Evolutionary conservation across 78 protist genomes (phyloP).

Genomic region (Dictyostelium brefeldianum): DNA sequence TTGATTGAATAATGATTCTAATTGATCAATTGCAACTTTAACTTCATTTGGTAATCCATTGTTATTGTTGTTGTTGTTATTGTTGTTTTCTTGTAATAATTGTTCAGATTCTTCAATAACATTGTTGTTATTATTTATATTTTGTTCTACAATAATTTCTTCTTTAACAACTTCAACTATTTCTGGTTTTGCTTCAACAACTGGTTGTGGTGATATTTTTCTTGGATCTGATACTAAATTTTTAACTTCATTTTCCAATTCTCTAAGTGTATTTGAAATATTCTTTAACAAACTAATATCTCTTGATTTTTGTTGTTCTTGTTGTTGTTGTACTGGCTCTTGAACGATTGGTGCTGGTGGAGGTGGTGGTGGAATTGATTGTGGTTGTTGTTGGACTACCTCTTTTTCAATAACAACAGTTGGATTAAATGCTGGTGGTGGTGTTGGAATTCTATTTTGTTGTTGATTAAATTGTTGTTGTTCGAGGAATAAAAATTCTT

Average conservation of each 20-base stretch:
- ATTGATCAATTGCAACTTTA: conserved; percentile 59
- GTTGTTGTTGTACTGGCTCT: neutral
- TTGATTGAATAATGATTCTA: conserved; percentile 33
- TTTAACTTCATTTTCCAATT: conserved; percentile 62
- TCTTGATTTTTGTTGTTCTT: neutral
- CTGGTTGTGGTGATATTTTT: neutral
- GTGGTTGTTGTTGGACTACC: neutral
- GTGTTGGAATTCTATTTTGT: neutral
- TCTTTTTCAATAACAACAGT: neutral
- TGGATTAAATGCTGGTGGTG: neutral
- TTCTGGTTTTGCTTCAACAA: conserved; percentile 5
- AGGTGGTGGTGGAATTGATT: neutral
- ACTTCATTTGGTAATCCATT: conserved; percentile 11
- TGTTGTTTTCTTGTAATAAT: neutral
- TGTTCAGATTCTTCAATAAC: neutral
- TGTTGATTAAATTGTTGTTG: neutral
- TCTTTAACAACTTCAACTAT: neutral
- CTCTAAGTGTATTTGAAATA: conserved; percentile 63
- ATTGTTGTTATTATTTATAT: neutral
- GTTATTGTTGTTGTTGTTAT: neutral
- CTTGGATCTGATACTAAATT: neutral
- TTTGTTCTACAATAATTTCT: neutral
- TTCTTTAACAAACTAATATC: conserved; percentile 26
- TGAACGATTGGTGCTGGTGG: conserved; percentile 3
- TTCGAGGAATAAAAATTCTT: conserved; percentile 32